Evolutionary conservation across 805 yeast genomes (phyloP), one percentile per base, ranked within the genome.

Genomic region (Saccharomycopsis olivae): DNA sequence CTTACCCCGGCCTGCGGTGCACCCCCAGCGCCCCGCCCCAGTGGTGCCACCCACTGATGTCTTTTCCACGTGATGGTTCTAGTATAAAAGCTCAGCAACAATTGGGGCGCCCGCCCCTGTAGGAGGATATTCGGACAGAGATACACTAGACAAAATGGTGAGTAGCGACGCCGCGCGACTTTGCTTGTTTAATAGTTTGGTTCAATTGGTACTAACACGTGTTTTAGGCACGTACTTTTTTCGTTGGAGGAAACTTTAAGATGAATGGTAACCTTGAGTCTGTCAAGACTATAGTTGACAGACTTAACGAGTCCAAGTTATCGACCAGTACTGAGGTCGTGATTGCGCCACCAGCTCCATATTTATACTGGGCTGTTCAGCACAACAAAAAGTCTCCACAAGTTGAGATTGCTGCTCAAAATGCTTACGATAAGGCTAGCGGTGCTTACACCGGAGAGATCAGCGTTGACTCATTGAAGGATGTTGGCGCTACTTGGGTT

Each of bases 401-500:
- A 53, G 86, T 92, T 43, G 68, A 73, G 47, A 73, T 92, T 42
- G 79, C 89, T 60, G 95, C 94, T 47, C 98, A 92, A 72, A 89
- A 92, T 68, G 75, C 86, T 49, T 89, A 75, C 66, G 65, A 70
- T 61, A 86, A 86, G 75, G 78, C 76, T 50, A 73, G 88, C 42
- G 98, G 98, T 70, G 98, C 98, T 49, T 92, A 61, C 84, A 92
- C 98, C 49, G 98, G 98, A 64, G 98, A 92, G 71, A 76, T 82
- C 60, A 80, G 95, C 38, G 92, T 94, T 40, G 76, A 72, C 47
- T 83, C 85, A 66, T 64, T 89, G 60, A 80, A 83, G 71, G 98
- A 92, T 61, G 73, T 82, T 56, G 94, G 94, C 52, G 92, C 86
- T 52, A 75, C 73, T 49, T 92, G 96, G 96, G 94, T 88, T 49